Evolutionary conservation across 177 flowering plant genomes (phyloP).

Genomic region (Vitis hybrid): DNA sequence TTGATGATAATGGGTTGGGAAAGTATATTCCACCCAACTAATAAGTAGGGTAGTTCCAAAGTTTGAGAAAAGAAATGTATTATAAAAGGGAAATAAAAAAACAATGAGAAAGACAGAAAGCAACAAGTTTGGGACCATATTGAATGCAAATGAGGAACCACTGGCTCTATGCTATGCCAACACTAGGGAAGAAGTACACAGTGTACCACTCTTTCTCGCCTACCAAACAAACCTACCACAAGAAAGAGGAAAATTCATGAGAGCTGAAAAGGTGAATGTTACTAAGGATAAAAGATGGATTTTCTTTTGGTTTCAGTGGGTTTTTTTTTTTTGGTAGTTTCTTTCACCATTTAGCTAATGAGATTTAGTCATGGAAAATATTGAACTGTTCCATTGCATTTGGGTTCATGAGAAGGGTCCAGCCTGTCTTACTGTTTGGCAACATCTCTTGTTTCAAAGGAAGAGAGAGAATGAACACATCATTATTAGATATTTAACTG

Average conservation of each 20-base stretch:
- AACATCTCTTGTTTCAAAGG: neutral
- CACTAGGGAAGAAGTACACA: neutral
- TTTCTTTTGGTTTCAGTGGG: neutral
- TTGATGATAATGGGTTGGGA: neutral
- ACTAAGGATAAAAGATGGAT: neutral
- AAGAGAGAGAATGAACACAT: neutral
- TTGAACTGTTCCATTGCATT: too few relatives aligned
- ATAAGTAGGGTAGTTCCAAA: neutral
- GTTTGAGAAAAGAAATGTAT: neutral
- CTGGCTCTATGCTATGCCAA: neutral
- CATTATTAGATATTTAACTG: slow-evolving; percentile 19
- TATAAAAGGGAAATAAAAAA: neutral
- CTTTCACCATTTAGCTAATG: neutral
- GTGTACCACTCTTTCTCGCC: neutral
- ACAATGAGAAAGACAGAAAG: neutral
- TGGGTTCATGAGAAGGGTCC: too few relatives aligned
- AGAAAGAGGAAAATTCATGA: slow-evolving; percentile 5
- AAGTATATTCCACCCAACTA: slow-evolving; percentile 1
- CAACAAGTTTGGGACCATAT: neutral
- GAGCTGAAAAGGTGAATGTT: neutral
- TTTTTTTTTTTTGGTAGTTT: neutral
- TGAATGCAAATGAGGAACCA: neutral
- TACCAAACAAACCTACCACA: slow-evolving; percentile 4
- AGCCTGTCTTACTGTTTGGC: too few relatives aligned
- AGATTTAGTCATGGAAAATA: too few relatives aligned